Evolutionary conservation across 164 flowering plant genomes (phyloP).

Genomic region (Hamamelis virginiana): DNA sequence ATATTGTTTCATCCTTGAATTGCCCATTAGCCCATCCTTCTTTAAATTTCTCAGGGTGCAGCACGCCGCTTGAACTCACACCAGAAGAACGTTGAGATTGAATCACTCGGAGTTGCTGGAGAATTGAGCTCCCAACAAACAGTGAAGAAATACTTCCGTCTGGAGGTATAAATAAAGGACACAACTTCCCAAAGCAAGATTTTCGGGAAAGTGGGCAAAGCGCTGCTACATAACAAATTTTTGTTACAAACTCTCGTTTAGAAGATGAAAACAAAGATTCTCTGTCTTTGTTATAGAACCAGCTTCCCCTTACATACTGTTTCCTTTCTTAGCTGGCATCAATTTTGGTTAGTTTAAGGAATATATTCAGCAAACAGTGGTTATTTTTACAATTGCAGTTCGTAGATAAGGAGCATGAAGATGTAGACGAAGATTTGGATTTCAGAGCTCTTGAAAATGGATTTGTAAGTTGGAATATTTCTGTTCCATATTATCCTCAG

Average conservation of each 20-base stretch:
- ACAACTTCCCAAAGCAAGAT: too few species aligned
- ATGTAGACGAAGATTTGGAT: conserved; percentile 18
- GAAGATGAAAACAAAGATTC: too few species aligned
- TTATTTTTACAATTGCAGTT: conserved; percentile 7
- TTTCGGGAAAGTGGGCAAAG: too few species aligned
- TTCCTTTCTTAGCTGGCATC: too few species aligned
- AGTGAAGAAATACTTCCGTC: conserved; percentile 73
- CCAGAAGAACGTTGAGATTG: conserved; percentile 65
- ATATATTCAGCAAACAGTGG: too few species aligned
- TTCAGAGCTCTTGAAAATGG: conserved; percentile 21
- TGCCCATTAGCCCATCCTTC: neutral
- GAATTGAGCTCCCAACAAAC: conserved; percentile 47
- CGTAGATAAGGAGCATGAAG: conserved; percentile 10
- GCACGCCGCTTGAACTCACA: conserved; percentile 81
- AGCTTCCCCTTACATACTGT: too few species aligned
- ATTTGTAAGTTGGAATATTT: conserved; percentile 14
- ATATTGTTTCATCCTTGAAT: too few species aligned
- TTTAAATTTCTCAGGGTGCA: conserved; percentile 66
- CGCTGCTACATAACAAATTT: too few species aligned
- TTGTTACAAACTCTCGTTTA: too few species aligned
- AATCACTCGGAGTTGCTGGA: conserved; percentile 80
- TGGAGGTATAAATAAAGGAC: conserved; percentile 53
- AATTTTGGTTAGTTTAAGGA: too few species aligned
- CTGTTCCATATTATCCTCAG: too few species aligned
- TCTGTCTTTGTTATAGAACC: too few species aligned